These are phyloP conservation scores for Ceratobasidium theobromae DNA, from an alignment of 1,284 basidiomycete genomes.

Conservation along the genomic window DNA sequence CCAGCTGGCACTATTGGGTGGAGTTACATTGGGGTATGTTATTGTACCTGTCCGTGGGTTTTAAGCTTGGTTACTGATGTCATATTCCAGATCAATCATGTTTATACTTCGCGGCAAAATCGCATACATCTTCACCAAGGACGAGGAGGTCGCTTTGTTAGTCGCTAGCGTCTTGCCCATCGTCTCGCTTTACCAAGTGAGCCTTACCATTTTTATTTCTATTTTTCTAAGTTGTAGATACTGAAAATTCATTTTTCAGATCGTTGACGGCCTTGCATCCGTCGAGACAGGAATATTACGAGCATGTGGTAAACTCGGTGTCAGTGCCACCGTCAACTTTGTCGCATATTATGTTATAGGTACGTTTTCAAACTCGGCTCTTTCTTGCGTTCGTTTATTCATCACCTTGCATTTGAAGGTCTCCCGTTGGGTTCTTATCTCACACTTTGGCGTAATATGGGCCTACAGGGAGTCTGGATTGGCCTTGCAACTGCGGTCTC, in stretches of 20 bases:
- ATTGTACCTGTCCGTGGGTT: slow-evolving; percentile 51
- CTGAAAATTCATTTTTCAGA: not conserved
- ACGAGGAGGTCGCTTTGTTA: slow-evolving; percentile 66
- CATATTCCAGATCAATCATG: slow-evolving; percentile 58
- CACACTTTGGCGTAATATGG: slow-evolving; percentile 22
- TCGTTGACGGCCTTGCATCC: slow-evolving; percentile 65
- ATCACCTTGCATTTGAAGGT: not conserved
- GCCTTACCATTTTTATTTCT: slow-evolving; percentile 37
- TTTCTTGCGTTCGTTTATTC: not conserved
- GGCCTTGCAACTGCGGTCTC: slow-evolving; percentile 32
- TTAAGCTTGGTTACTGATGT: not conserved
- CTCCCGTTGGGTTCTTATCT: slow-evolving; percentile 14
- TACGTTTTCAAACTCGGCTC: slow-evolving; percentile 34
- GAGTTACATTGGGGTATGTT: slow-evolving; percentile 61
- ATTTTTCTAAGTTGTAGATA: not conserved
- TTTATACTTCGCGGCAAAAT: slow-evolving; percentile 70
- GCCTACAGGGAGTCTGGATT: slow-evolving; percentile 36
- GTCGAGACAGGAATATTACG: slow-evolving; percentile 76
- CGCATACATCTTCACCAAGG: slow-evolving; percentile 84
- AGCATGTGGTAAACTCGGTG: slow-evolving; percentile 68
- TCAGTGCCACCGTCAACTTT: slow-evolving; percentile 37
- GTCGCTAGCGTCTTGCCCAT: slow-evolving; percentile 74
- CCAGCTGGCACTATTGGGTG: slow-evolving; percentile 66
- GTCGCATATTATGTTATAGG: slow-evolving; percentile 64
- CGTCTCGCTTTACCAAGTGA: slow-evolving; percentile 75